Base-by-base conservation (phyloP, 495 filamentous ascomycete genomes). In the Hypomontagnella monticulosa region DNA sequence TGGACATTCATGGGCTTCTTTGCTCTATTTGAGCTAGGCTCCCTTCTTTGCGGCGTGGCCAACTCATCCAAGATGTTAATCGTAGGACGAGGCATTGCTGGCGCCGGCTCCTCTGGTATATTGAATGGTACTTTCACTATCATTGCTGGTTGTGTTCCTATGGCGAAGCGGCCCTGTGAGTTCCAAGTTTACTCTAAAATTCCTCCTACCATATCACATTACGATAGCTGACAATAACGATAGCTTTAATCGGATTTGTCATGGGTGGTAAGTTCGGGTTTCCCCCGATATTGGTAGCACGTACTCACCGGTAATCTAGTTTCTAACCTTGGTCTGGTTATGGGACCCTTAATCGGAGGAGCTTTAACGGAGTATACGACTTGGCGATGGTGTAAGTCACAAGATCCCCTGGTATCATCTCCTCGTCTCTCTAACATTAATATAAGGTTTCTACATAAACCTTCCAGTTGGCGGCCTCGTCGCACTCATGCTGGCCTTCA, bases 321-420 rank as follows among this genome's bases (percentile, higher is more conserved):
- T 50, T 49, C 4, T 40, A 40, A 3, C 47, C 61, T 27, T 56
- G 42, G 33, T 48, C n/a, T 16, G 3, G 19, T 8, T 8, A 51
- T 75, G 71, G 78, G 10, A 63, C 61, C 75, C 2, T 27, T 76
- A 1, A 43, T 51, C 48, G 12, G 6, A 32, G 87, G 87, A 37
- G 84, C 80, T 0, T 85, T 90, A 44, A 89, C 87, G 1, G 79
- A 86, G 18, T 75, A 83, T 20, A 74, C 58, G 83, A 67, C 65
- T 4, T 77, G 75, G 75, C 48, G 75, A 34, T 77, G 75, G 75
- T 76, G 85, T 65, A 32, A 57, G 58, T 53, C 3, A 5, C 19
- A 20, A 20, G 19, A 27, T n/a, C n/a, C n/a, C n/a, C 12, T 23
- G 7, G 10, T 23, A 1, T 15, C 27, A 4, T 1, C 19, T 5